A percentile compares a stretch with the other conserved stretches of the same genome.
Evolutionary conservation across 2,329 filamentous ascomycete species (phyloP).

Genomic region (Pestalotiopsis sp.): DNA sequence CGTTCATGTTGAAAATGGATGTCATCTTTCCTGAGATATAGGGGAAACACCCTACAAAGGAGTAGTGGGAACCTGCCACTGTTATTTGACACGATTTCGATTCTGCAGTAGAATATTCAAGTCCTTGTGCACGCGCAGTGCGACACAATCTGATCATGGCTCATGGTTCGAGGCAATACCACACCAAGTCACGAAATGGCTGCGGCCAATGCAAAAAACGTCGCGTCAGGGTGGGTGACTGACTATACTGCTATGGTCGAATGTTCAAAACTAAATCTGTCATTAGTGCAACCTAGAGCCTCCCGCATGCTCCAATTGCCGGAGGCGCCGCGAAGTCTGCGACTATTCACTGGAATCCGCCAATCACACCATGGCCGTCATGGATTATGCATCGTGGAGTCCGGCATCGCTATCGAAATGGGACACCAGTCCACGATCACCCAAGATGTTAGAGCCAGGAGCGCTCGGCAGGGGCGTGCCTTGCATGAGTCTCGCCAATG

Average conservation of each 20-base stretch:
- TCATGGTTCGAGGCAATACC: background rate
- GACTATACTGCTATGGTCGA: background rate
- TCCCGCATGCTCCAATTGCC: slow-evolving; percentile 21
- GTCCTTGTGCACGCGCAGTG: too few relatives aligned
- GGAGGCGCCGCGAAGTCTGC: slow-evolving; percentile 21
- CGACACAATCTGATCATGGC: background rate
- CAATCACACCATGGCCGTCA: background rate
- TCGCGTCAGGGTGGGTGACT: slow-evolving; percentile 16
- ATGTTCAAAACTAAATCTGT: background rate
- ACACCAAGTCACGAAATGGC: slow-evolving; percentile 4
- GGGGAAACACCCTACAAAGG: too few relatives aligned
- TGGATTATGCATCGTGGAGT: background rate
- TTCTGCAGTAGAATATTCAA: too few relatives aligned
- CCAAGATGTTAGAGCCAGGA: background rate
- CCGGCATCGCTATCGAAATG: background rate
- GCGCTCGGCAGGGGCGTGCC: background rate
- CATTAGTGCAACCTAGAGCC: slow-evolving; percentile 22
- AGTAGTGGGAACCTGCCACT: too few relatives aligned
- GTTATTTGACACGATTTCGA: too few relatives aligned
- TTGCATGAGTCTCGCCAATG: background rate
- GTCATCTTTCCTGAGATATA: background rate
- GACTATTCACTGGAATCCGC: slow-evolving; percentile 15
- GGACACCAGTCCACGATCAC: background rate
- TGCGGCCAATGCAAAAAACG: slow-evolving; percentile 19
- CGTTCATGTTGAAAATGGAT: background rate